Conservation (phyloP, 495 filamentous ascomycete genomes). For the Annulohypoxylon moriforme region DNA sequence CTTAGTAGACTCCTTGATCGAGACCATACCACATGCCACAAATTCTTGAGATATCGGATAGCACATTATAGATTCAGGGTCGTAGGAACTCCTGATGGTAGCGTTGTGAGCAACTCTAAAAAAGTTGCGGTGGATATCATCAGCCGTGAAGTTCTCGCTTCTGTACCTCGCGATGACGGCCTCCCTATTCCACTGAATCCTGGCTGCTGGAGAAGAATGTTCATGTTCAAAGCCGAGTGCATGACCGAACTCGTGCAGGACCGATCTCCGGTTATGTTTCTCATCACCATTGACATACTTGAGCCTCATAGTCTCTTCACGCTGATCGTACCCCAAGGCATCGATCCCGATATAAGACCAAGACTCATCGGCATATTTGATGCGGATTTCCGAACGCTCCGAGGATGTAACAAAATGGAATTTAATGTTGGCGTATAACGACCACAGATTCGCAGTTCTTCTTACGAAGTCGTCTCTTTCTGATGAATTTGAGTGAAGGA, state of each 20-base stretch:
- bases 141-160: not conserved
- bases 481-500: not conserved
- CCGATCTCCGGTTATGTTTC: not conserved
- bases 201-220: not conserved
- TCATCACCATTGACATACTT: not conserved
- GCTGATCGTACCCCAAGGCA: not conserved
- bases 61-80: not conserved
- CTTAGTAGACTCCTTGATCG: not conserved
- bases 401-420: not conserved
- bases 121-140: not conserved
- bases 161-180: not conserved
- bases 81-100: not conserved
- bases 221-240: constrained; percentile 1
- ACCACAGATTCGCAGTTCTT: not conserved
- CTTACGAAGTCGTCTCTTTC: not conserved
- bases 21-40: not conserved
- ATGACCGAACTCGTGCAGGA: not conserved
- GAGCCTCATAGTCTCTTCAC: not conserved
- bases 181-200: not conserved
- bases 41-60: not conserved
- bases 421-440: not conserved
- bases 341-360: constrained; percentile 1
- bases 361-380: not conserved
- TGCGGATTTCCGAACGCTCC: not conserved
- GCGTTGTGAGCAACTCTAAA: not conserved